Evolutionary conservation across 257 asterid species (phyloP).

Genomic region (Primulina huaijiensis): DNA sequence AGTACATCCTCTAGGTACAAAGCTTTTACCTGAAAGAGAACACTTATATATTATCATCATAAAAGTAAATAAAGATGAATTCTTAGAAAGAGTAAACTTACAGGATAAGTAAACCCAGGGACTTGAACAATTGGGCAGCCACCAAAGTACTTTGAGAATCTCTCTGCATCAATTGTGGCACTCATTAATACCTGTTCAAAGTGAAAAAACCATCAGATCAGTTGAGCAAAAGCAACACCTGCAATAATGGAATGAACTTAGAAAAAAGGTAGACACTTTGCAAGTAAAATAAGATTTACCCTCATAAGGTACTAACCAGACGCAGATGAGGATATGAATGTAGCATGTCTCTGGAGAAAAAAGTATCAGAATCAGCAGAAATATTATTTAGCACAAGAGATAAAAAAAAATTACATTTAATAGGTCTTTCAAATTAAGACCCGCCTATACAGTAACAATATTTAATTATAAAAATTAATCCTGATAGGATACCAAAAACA

Average conservation of each 20-base stretch:
- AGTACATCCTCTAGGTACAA: conserved; percentile 87
- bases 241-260: neutral
- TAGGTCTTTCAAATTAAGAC: neutral
- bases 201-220: conserved; percentile 27
- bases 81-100: conserved; percentile 33
- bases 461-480: neutral
- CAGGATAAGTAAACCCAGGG: conserved; percentile 94
- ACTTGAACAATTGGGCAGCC: conserved; percentile 86
- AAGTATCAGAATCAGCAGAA: conserved; percentile 29
- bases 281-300: conserved; percentile 13
- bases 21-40: conserved; percentile 55
- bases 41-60: conserved; percentile 9
- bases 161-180: conserved; percentile 92
- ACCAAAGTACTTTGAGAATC: conserved; percentile 79
- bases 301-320: conserved; percentile 53
- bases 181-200: conserved; percentile 82
- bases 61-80: conserved; percentile 15
- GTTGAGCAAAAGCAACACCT: conserved; percentile 19
- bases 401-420: neutral
- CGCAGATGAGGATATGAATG: conserved; percentile 79
- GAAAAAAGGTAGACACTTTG: conserved; percentile 7
- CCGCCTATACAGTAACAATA: neutral
- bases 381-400: neutral
- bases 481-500: conserved; percentile 5
- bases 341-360: conserved; percentile 75